Percentiles rank a stretch among this genome's conserved stretches.
Evolutionary conservation across 169 alveolate species (phyloP).

Genomic region (Cryptosporidium baileyi): DNA sequence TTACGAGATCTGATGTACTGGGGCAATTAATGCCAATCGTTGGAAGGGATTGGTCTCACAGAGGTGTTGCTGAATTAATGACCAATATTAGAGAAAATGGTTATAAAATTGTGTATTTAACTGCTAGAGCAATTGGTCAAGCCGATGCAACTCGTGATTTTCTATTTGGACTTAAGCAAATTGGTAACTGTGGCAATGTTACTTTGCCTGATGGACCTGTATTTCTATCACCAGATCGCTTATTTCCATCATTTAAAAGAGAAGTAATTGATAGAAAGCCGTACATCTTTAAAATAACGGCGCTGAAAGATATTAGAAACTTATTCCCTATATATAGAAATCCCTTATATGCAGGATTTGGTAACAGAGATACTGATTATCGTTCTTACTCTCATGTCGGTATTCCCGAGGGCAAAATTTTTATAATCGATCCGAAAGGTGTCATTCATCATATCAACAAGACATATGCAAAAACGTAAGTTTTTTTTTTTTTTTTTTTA

Average conservation of each 20-base stretch:
- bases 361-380: conserved; percentile 94
- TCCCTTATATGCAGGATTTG: conserved; percentile 98
- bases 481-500: neutral
- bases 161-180: conserved; percentile 86
- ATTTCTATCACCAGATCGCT: conserved; percentile 95
- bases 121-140: conserved; percentile 98
- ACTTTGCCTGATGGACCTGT: conserved; percentile 93
- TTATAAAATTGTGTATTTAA: conserved; percentile 92
- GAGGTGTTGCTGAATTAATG: conserved; percentile 92
- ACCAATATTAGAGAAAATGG: conserved; percentile 90
- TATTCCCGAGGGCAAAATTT: conserved; percentile 89
- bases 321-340: conserved; percentile 89
- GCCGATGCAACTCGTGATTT: conserved; percentile 94
- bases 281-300: conserved; percentile 92
- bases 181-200: conserved; percentile 74
- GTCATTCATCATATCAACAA: conserved; percentile 84
- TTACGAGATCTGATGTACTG: conserved; percentile 92
- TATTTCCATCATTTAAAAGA: conserved; percentile 91
- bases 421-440: conserved; percentile 89
- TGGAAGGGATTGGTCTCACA: conserved; percentile 97
- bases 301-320: conserved; percentile 90
- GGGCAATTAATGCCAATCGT: conserved; percentile 97
- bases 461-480: conserved; percentile 85
- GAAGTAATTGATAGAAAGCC: conserved; percentile 96
- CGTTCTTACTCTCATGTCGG: conserved; percentile 91